Conservation (phyloP, 1,139 yeast genomes). For the Candida freyschussii region DNA sequence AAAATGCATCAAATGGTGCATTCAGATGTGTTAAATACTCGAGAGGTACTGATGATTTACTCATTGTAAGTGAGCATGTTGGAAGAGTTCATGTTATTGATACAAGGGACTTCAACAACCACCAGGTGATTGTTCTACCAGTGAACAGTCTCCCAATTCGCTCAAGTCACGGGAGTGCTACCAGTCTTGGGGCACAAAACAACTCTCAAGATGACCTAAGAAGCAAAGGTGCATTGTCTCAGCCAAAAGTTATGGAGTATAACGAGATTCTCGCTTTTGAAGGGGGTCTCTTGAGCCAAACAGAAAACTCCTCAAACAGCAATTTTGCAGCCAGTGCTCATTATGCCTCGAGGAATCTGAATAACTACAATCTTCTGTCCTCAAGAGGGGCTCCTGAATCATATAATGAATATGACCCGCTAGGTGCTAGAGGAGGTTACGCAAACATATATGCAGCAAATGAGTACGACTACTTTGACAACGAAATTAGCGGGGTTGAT, state of each 20-base stretch:
- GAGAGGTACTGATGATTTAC: slow-evolving; percentile 65
- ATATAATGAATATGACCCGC: slow-evolving; percentile 9
- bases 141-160: slow-evolving; percentile 17
- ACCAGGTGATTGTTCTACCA: slow-evolving; percentile 67
- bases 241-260: slow-evolving; percentile 24
- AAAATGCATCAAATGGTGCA: slow-evolving; percentile 42
- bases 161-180: slow-evolving; percentile 4
- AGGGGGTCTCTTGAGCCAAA: slow-evolving; percentile 9
- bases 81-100: slow-evolving; percentile 84
- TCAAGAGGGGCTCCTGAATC: slow-evolving; percentile 8
- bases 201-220: too few relatives aligned
- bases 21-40: slow-evolving; percentile 52
- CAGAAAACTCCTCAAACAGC: too few relatives aligned
- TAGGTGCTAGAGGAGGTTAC: slow-evolving; percentile 1
- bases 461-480: slow-evolving; percentile 28
- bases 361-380: slow-evolving; percentile 21
- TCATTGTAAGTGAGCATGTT: slow-evolving; percentile 77
- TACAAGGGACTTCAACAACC: slow-evolving; percentile 63
- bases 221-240: too few relatives aligned
- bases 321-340: slow-evolving; percentile 5
- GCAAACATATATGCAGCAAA: slow-evolving; percentile 7
- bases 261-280: slow-evolving; percentile 22
- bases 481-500: slow-evolving; percentile 45
- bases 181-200: too few relatives aligned
- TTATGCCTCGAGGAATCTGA: slow-evolving; percentile 18